Evolutionary conservation across 176 grass and related monocot species (phyloP), one percentile per base, ranked within the genome.

Genomic region (Thinopyrum elongatum): DNA sequence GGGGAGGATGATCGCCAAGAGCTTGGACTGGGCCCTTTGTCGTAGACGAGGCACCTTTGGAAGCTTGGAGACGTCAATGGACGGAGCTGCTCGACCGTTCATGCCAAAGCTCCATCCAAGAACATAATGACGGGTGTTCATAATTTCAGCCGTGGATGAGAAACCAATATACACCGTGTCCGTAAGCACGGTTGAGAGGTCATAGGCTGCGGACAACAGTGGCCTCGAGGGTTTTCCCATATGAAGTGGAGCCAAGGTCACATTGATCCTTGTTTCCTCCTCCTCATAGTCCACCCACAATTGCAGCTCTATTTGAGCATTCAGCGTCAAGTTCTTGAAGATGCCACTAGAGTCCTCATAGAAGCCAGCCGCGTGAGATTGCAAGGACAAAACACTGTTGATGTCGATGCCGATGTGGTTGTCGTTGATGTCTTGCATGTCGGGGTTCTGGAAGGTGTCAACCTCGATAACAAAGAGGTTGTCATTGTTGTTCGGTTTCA

Each of bases 71-170:
- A 55, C 8, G 13, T 85, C 83, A 36, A 78, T 76, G n/a, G 44
- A 11, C 3, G 74, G 83, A 58, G 83, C 83, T 78, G 83, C 74
- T 78, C 11, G 62, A 27, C 17, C 53, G 17, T 85, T 70, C 31
- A 85, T 15, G 63, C 46, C 83, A 69, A 85, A 78, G 80, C 84
- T 90, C 89, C 89, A 90, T 7, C 89, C 89, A 3, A 90, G 19
- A 22, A 90, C 15, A 65, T 85, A 85, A 12, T 78, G 74, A 30
- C 81, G 30, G n/a, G 81, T 8, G 67, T 78, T 78, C 59, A 78
- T 14, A 10, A 33, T 9, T 47, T 34, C 6, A 53, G 74, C 74
- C 2, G 5, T 12, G 2, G 74, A 68, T 36, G 83, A 68, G 29
- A 85, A 69, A 31, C 83, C 83, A 15, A 85, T 57, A 1, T 78